Conservation (phyloP, 2,329 filamentous ascomycete genomes). For the Colletotrichum phormii region DNA sequence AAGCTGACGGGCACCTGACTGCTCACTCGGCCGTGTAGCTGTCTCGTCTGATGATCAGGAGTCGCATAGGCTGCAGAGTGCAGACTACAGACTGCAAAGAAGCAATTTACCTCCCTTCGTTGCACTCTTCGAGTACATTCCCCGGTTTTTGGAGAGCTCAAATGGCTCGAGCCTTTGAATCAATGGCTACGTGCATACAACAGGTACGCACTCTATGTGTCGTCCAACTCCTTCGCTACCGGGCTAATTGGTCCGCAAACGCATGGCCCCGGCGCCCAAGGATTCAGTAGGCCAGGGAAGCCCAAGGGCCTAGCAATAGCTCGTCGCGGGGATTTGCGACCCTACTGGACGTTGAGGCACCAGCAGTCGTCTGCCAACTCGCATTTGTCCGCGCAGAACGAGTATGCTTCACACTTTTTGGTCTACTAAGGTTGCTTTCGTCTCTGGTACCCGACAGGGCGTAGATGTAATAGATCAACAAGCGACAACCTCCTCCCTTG, state of each 20-base stretch:
- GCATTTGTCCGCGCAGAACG: neutral
- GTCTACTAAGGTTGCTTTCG: neutral
- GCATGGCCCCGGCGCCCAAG: neutral
- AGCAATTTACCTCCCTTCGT: conserved; percentile 8
- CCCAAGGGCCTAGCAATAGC: neutral
- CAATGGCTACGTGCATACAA: neutral
- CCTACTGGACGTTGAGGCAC: neutral
- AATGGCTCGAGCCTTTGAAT: neutral
- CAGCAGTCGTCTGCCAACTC: neutral
- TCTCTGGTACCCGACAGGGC: neutral
- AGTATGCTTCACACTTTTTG: neutral
- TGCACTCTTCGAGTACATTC: neutral
- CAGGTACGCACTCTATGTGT: neutral
- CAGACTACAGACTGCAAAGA: neutral
- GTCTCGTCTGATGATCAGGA: conserved; percentile 10
- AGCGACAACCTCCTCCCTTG: conserved; percentile 12
- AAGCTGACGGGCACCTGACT: neutral
- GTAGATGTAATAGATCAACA: neutral
- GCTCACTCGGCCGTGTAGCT: neutral
- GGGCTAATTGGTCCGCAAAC: neutral
- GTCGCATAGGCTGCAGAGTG: neutral
- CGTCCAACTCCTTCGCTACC: neutral
- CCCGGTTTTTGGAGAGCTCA: neutral
- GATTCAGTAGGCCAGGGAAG: neutral
- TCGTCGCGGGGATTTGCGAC: neutral